Conservation (phyloP, 371 early-diverging fungal genomes). For the Sanchytrium tribonematis region DNA sequence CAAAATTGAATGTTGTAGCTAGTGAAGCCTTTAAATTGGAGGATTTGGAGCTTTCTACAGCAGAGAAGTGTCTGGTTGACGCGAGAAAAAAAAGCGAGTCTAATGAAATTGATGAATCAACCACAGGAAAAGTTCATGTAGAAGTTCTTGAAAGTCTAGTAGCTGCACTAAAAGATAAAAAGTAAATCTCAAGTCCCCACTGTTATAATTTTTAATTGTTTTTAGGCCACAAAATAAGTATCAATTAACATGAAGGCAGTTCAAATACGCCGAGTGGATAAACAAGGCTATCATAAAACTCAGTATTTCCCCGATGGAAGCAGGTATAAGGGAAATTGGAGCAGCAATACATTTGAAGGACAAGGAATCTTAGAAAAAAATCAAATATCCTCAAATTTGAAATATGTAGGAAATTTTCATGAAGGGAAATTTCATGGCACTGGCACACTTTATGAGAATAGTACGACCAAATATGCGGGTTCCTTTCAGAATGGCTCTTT, state of each 20-base stretch:
- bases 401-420: neutral
- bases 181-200: too few species aligned
- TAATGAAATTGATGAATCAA: neutral
- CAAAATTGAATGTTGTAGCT: conserved; percentile 81
- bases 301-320: neutral
- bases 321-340: neutral
- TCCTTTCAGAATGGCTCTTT: neutral
- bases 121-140: neutral
- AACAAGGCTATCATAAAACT: neutral
- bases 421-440: neutral
- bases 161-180: neutral
- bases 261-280: neutral
- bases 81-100: neutral
- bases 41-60: conserved; percentile 28
- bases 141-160: neutral
- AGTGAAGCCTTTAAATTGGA: conserved; percentile 73
- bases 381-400: neutral
- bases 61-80: neutral
- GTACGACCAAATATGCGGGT: neutral
- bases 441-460: neutral
- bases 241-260: neutral
- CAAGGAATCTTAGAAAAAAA: neutral
- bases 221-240: too few species aligned
- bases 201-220: neutral
- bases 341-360: neutral